A percentile compares a stretch with the other conserved stretches of the same genome.
Conservation (phyloP, 192 early-diverging fungal genomes). For the Linnemannia schmuckeri region DNA sequence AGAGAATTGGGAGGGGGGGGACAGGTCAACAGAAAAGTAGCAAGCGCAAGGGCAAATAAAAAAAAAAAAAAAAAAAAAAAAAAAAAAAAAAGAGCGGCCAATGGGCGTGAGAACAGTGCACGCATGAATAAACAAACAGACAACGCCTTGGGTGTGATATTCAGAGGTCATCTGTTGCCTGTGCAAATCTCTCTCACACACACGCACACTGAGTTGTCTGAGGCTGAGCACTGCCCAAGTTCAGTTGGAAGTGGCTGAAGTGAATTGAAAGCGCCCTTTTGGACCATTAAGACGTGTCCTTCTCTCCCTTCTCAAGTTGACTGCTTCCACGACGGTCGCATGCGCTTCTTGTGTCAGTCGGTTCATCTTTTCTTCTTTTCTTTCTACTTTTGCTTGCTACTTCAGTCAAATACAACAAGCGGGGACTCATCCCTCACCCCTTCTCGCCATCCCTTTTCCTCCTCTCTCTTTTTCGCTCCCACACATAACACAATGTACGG, state of each 20-base stretch:
- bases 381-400: neutral
- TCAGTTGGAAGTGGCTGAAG: neutral
- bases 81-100: neutral
- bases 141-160: neutral
- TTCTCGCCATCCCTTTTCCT: neutral
- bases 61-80: neutral
- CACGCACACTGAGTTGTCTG: neutral
- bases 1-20: neutral
- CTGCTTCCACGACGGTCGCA: neutral
- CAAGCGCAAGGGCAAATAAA: neutral
- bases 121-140: neutral
- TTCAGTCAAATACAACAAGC: neutral
- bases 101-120: neutral
- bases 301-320: neutral
- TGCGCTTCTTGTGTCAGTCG: neutral
- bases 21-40: neutral
- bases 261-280: neutral
- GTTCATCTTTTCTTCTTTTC: neutral
- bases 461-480: neutral
- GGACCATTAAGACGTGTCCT: neutral
- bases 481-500: slow-evolving; percentile 9
- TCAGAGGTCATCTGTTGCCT: neutral
- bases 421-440: neutral
- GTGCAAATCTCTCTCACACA: no score
- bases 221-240: neutral